Conservation (phyloP, 2,329 filamentous ascomycete genomes). For the Alternaria gansuensis region DNA sequence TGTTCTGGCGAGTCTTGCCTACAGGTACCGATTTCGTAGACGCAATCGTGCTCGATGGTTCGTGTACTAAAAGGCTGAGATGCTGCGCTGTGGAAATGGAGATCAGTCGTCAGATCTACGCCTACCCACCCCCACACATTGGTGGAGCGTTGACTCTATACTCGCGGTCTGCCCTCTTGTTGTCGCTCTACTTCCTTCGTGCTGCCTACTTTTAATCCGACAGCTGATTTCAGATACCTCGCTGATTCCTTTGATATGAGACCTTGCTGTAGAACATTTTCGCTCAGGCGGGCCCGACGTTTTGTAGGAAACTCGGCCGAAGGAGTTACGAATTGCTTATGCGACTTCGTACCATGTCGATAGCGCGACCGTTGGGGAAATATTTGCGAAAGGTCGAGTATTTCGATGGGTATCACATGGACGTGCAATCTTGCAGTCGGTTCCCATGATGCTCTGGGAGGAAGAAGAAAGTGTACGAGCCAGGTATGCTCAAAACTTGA, state of each 20-base stretch:
- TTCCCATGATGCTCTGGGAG: not conserved
- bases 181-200: not conserved
- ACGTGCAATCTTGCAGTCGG: not conserved
- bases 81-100: not conserved
- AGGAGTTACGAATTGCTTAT: not conserved
- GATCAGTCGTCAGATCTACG: not conserved
- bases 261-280: not conserved
- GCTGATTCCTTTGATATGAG: not conserved
- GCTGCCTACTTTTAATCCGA: not conserved
- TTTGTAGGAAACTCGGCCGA: not conserved
- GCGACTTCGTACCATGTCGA: not conserved
- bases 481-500: not conserved
- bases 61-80: not conserved
- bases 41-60: not conserved
- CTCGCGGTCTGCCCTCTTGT: not conserved
- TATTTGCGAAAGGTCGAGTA: not conserved
- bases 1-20: not conserved
- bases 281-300: not conserved
- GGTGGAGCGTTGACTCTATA: not conserved
- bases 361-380: not conserved
- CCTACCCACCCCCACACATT: not conserved
- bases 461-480: not conserved
- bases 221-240: not conserved
- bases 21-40: not conserved
- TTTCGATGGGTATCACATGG: not conserved